A percentile compares a stretch with the other conserved stretches of the same genome.
phyloP scores from a whole-genome alignment of 306 rosid species.

The Glycine latifolia region DNA sequence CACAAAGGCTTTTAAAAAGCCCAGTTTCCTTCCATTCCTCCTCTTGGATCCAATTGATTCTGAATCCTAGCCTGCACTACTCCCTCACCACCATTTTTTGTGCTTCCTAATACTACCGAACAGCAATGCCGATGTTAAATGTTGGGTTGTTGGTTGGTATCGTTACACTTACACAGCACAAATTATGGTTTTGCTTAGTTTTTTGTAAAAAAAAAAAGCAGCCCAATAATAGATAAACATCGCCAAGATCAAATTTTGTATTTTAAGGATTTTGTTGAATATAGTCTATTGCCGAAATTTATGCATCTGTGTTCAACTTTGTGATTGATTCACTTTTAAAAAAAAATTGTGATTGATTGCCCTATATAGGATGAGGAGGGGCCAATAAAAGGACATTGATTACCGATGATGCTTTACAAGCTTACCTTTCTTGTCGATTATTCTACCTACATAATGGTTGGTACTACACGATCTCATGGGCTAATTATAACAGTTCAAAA shows the following conservation, averaged over 20 bases:
- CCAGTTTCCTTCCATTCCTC: too few species aligned
- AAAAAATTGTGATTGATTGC: conserved; percentile 1
- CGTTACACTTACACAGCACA: background rate
- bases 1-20: too few species aligned
- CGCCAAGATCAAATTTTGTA: background rate
- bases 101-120: too few species aligned
- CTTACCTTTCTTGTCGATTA: conserved; percentile 30
- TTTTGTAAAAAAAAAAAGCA: background rate
- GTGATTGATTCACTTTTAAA: conserved; percentile 9
- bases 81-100: too few species aligned
- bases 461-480: background rate
- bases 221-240: background rate
- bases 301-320: background rate
- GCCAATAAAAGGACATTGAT: background rate
- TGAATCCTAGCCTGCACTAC: too few species aligned
- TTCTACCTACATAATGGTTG: background rate
- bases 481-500: conserved; percentile 22
- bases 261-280: conserved; percentile 1
- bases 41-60: too few species aligned
- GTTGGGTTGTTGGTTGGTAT: background rate
- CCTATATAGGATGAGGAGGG: conserved; percentile 29
- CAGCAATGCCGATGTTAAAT: background rate
- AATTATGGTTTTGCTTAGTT: background rate
- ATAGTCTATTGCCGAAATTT: background rate
- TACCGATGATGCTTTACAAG: conserved; percentile 26